Evolutionary conservation across 2,329 filamentous ascomycete species (phyloP).

Genomic region (Annulohypoxylon truncatum): DNA sequence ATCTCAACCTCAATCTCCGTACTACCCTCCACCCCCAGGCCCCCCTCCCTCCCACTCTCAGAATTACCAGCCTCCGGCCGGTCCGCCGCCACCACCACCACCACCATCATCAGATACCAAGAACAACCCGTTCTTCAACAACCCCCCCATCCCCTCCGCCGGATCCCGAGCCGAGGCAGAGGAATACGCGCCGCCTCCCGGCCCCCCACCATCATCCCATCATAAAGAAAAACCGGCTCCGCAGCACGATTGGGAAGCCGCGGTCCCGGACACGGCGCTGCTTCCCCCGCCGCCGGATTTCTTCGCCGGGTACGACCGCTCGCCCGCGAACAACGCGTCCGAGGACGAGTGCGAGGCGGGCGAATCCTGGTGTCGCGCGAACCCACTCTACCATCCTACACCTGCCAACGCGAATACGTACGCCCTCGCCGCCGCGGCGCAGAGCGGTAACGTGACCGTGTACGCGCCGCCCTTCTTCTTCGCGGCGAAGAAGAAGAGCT

Average conservation of each 20-base stretch:
- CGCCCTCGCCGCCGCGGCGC: conserved; percentile 56
- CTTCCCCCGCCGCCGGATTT: conserved; percentile 79
- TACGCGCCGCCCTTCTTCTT: conserved; percentile 61
- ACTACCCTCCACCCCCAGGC: conserved; percentile 52
- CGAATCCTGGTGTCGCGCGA: conserved; percentile 71
- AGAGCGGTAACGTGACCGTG: conserved; percentile 64
- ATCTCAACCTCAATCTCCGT: background rate
- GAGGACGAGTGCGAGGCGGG: conserved; percentile 72
- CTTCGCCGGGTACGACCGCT: conserved; percentile 71
- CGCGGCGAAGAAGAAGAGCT: conserved; percentile 51
- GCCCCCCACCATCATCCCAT: conserved; percentile 49
- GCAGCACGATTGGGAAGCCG: conserved; percentile 76
- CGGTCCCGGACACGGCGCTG: conserved; percentile 77
- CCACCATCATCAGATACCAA: conserved; percentile 48
- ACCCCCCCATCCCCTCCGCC: conserved; percentile 6
- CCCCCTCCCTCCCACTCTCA: conserved; percentile 50
- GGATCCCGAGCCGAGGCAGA: conserved; percentile 46
- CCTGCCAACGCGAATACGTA: conserved; percentile 58
- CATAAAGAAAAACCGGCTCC: conserved; percentile 36
- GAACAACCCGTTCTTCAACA: conserved; percentile 40
- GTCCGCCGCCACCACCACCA: no score
- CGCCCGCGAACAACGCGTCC: conserved; percentile 76
- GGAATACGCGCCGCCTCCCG: conserved; percentile 53
- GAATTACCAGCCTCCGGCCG: conserved; percentile 44
- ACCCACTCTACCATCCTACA: conserved; percentile 68